These are phyloP conservation scores for Paramecium sonneborni DNA, from an alignment of 73 alveolate genomes.

Conservation along the genomic window DNA sequence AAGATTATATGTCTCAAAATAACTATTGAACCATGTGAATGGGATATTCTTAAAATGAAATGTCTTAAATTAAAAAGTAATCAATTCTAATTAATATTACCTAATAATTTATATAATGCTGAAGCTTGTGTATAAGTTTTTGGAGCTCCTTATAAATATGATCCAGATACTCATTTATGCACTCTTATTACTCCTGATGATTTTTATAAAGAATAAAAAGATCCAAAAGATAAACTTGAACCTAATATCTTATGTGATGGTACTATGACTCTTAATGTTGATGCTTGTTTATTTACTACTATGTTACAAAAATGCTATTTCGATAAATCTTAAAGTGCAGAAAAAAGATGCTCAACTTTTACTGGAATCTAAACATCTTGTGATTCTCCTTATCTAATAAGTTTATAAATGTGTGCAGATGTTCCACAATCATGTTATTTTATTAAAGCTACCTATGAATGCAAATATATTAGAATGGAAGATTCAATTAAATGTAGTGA, in stretches of 20 bases:
- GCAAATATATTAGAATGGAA: not conserved
- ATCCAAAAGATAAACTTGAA: not conserved
- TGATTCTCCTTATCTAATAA: not conserved
- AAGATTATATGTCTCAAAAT: not conserved
- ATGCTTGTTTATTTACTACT: not conserved
- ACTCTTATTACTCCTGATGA: not conserved
- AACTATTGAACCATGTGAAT: conserved; percentile 26
- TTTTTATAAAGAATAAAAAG: not conserved
- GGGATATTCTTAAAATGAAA: not conserved
- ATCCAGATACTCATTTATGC: not conserved
- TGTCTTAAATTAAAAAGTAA: not conserved
- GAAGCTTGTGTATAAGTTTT: not conserved
- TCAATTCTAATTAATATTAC: not conserved
- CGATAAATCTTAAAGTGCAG: not conserved
- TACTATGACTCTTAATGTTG: not conserved
- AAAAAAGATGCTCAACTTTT: not conserved
- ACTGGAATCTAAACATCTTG: conserved; percentile 5
- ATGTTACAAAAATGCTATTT: not conserved
- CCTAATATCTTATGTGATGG: conserved; percentile 4
- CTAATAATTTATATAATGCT: conserved; percentile 2
- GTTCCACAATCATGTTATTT: not conserved
- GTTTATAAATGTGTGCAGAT: conserved; percentile 22
- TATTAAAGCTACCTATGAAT: not conserved
- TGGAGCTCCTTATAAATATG: not conserved
- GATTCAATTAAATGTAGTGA: not conserved